phyloP scores from a whole-genome alignment of 352 stramenopile genomes.

The Phytophthora brassicae region DNA sequence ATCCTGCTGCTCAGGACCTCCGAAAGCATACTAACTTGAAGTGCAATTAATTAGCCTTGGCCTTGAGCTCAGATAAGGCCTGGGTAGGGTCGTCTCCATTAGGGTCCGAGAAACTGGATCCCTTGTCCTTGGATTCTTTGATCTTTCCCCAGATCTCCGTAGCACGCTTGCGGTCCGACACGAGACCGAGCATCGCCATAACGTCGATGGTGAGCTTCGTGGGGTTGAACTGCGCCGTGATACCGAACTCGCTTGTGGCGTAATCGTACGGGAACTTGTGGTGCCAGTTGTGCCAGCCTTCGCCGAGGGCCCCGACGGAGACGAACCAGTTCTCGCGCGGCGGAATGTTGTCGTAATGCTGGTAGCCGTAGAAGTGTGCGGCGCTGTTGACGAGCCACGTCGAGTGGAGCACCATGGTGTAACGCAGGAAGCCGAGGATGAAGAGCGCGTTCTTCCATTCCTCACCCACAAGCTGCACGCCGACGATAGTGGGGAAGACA shows the following conservation, averaged over 20 bases:
- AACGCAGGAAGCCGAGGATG: constrained; percentile 93
- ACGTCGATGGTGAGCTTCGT: constrained; percentile 98
- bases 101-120: constrained; percentile 49
- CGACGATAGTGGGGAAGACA: constrained; percentile 92
- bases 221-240: constrained; percentile 96
- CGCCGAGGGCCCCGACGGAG: constrained; percentile 93
- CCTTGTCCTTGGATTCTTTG: constrained; percentile 47
- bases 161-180: constrained; percentile 94
- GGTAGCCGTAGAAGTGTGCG: constrained; percentile 97
- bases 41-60: constrained; percentile 61
- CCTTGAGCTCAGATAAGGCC: constrained; percentile 72
- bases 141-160: constrained; percentile 95
- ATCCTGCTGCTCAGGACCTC: too few relatives aligned
- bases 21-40: too few relatives aligned
- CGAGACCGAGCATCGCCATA: constrained; percentile 89
- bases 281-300: constrained; percentile 99
- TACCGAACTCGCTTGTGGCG: constrained; percentile 96
- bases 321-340: constrained; percentile 98
- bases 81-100: constrained; percentile 53
- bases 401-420: constrained; percentile 94
- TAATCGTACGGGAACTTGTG: constrained; percentile 99
- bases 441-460: constrained; percentile 96
- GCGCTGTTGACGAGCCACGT: constrained; percentile 99
- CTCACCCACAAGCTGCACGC: constrained; percentile 87
- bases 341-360: constrained; percentile 96